Evolutionary conservation across 331 rosid genomes (phyloP), one percentile per base, ranked within the genome.

Genomic region (Arachis monticola): DNA sequence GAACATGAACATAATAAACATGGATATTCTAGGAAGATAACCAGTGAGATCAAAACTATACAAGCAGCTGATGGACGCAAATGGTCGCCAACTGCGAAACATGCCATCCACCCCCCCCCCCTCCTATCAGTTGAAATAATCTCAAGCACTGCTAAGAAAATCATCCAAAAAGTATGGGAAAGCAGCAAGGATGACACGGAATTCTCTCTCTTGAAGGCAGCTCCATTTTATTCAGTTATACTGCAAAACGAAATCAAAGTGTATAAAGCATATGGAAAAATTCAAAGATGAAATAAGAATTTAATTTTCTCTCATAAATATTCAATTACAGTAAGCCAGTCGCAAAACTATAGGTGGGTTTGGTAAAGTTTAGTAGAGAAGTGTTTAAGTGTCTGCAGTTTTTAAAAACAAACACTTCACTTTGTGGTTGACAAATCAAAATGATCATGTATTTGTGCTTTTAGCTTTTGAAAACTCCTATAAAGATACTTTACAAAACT

Each of bases 231-330:
- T 35, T 72, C 59, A 52, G 31, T 61, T 63, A 65, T 27, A 67
- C 78, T 77, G 85, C 66, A 52, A 73, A 67, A 56, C 6, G 10
- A 68, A 61, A 40, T 75, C n/a, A 62, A 46, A 46, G n/a, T 42
- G 70, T 61, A 60, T 70, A 60, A 40, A 72, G 48, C 64, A 32
- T 32, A 13, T 64, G 59, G 42, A 44, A 53, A 72, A 50, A 38
- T 60, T 31, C 55, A 50, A 12, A 14, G 57, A 44, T 7, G 42
- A 67, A 57, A 2, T 46, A 66, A 22, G 22, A n/a, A 13, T 42
- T 47, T 27, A 35, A 12, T 47, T 13, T 17, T 17, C 22, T 65
- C 66, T 48, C 7, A 47, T n/a, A 59, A 31, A 13, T 45, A 38
- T 10, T 73, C 35, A 62, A 52, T 32, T 32, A 70, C 3, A 55